Evolutionary conservation across 371 early-diverging fungal species (phyloP), one percentile per base, ranked within the genome.

Genomic region (Mortierella sp.): DNA sequence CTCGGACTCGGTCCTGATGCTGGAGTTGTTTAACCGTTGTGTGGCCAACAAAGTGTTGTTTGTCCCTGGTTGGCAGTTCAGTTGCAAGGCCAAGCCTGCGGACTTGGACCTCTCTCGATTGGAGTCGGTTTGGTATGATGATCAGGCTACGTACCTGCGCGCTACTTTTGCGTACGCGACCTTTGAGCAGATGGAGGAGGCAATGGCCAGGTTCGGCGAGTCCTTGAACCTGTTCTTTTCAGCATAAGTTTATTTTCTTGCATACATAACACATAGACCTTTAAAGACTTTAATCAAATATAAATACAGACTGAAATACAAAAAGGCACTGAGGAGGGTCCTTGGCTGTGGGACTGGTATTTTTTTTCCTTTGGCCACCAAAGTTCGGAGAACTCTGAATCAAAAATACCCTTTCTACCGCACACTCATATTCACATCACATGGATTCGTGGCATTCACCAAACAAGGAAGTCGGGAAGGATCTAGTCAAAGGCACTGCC

Each of bases 21-120:
- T 75, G 24, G 66, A 75, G 32, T 17, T 75, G 27, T 79, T 79
- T 49, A 55, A 61, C 19, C 60, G 28, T 21, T 67, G 68, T 49
- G 48, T 85, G 42, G 85, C 83, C 30, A 72, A 81, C 59, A 86
- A 86, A 56, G 87, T 89, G 21, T 67, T 90, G 56, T 53, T 90
- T 51, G 84, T 90, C 12, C 90, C 90, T 2, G 91, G 90, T n/a
- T 78, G 81, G 70, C 82, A 82, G 79, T 82, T 80, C 64, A 65
- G 72, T 24, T 60, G 73, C 58, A 69, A 68, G 54, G 52, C 64
- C 49, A 64, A 65, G 51, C 70, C 66, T 11, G 17, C 44, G 3
- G 49, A 55, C 32, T 2, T 60, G n/a, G 73, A 68, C 27, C 41
- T 31, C 41, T 26, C 64, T 5, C 71, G 80, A n/a, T 32, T 62